Base-by-base conservation (phyloP, 192 early-diverging fungal species). In the Diversispora epigaea region DNA sequence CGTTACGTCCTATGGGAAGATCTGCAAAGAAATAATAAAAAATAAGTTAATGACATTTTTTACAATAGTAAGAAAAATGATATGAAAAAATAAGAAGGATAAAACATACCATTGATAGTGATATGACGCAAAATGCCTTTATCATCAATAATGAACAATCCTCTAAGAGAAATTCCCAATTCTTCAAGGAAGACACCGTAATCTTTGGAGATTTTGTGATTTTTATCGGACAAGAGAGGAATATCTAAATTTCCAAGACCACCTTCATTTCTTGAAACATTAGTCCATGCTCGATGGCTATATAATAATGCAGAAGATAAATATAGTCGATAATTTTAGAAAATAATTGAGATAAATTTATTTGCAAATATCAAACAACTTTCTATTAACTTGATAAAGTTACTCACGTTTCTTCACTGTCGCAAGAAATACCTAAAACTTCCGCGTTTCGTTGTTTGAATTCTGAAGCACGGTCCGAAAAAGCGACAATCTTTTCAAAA, bases 181-280 rank as follows among this genome's bases (percentile, higher is more conserved):
- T 91, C 87, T 83, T 93, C 90, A 79, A 91, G 84, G 32, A 95
- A 88, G 64, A 96, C 92, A 77, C 93, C 91, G 81, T 96, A 98
- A 79, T 95, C 91, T 68, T 82, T 84, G 64, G 94, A 80, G 63
- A 98, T 93, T 85, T 91, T 83, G 86, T 95, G 95, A 85, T 89
- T 98, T 81, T 91, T 86, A 76, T 96, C 94, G 57, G 92, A 86
- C 22, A 96, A 73, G 68, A 98, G 86, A 61, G 96, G 96, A 86
- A 96, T 93, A 76, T 93, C 88, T 88, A 98, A 90, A 66, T 89
- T 86, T 71, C 96, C 96, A 22, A 98, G 86, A 82, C 96, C 95
- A 80, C 96, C 25, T 63, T 43, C 15, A 22, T 32, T 63, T 63
- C 50, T 54, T 54, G 50, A 17, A 54, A 11, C 14, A 17, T 54